Evolutionary conservation across 2,329 filamentous ascomycete species (phyloP).

Genomic region (Penicillium olsonii): DNA sequence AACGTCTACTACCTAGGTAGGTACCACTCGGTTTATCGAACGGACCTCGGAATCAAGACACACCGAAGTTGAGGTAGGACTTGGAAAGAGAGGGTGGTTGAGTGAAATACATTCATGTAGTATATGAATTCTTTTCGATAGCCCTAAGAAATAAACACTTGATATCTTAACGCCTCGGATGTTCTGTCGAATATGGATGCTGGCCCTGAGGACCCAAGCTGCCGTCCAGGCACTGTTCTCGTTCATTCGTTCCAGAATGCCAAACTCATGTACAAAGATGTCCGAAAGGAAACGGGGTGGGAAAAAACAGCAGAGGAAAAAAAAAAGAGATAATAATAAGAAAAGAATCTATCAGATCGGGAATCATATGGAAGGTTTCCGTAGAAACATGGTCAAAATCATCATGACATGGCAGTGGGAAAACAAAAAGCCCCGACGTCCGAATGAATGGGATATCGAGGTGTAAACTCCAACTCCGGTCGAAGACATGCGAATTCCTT

Average conservation of each 20-base stretch:
- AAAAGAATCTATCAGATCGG: constrained; percentile 20
- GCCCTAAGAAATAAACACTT: not conserved
- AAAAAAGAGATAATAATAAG: constrained; percentile 1
- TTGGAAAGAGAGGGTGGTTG: too few relatives aligned
- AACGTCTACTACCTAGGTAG: too few relatives aligned
- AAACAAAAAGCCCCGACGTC: constrained; percentile 8
- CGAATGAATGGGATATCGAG: constrained; percentile 5
- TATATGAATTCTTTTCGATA: not conserved
- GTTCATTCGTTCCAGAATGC: constrained; percentile 16
- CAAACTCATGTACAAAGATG: constrained; percentile 15
- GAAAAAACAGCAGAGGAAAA: not conserved
- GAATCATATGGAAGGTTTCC: constrained; percentile 22
- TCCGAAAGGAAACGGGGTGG: not conserved
- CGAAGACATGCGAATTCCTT: constrained; percentile 13
- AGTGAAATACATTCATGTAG: too few relatives aligned
- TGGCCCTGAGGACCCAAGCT: not conserved
- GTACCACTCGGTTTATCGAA: too few relatives aligned
- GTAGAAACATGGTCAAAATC: constrained; percentile 8
- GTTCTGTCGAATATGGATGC: constrained; percentile 3
- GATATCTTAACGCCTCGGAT: constrained; percentile 3
- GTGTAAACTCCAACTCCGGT: constrained; percentile 15
- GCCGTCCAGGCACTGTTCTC: constrained; percentile 11
- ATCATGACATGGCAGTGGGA: constrained; percentile 7
- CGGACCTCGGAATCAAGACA: too few relatives aligned
- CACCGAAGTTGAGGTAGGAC: too few relatives aligned